Evolutionary conservation across 2,329 filamentous ascomycete species (phyloP).

Genomic region (Metarhizium guizhouense): DNA sequence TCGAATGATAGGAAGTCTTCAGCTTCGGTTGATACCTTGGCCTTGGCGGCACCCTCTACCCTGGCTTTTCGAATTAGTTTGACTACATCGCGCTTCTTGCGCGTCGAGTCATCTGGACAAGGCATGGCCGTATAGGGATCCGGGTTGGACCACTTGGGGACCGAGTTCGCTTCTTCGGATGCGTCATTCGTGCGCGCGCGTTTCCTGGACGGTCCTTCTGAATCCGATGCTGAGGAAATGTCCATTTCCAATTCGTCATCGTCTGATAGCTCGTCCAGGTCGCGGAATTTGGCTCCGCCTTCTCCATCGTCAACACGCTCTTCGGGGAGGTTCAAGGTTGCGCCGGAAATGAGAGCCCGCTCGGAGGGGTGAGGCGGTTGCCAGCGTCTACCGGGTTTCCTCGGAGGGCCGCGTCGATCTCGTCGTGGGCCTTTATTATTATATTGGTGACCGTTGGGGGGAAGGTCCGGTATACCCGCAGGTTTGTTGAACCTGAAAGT

Average conservation of each 20-base stretch:
- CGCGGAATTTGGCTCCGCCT: conserved; percentile 41
- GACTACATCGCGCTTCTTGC: conserved; percentile 79
- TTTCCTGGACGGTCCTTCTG: conserved; percentile 33
- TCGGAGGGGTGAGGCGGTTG: conserved; percentile 34
- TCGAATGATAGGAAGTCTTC: conserved; percentile 90
- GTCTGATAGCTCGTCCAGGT: conserved; percentile 50
- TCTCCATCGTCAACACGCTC: conserved; percentile 37
- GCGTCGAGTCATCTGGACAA: conserved; percentile 61
- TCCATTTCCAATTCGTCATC: conserved; percentile 58
- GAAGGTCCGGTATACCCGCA: conserved; percentile 32
- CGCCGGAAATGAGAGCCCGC: conserved; percentile 38
- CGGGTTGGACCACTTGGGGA: conserved; percentile 88
- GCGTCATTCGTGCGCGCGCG: conserved; percentile 18
- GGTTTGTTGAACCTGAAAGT: conserved; percentile 47
- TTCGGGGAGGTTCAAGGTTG: conserved; percentile 31
- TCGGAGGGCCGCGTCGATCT: conserved; percentile 17
- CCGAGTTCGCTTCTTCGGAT: conserved; percentile 29
- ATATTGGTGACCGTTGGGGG: conserved; percentile 8
- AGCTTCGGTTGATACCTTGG: conserved; percentile 44
- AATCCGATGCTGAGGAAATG: conserved; percentile 33
- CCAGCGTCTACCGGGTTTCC: conserved; percentile 22
- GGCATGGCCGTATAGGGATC: conserved; percentile 88
- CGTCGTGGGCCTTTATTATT: conserved; percentile 11
- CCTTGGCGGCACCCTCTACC: conserved; percentile 41
- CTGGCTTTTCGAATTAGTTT: conserved; percentile 88